Evolutionary conservation across 1,284 basidiomycete species (phyloP).

Genomic region (Leucoagaricus sp.): DNA sequence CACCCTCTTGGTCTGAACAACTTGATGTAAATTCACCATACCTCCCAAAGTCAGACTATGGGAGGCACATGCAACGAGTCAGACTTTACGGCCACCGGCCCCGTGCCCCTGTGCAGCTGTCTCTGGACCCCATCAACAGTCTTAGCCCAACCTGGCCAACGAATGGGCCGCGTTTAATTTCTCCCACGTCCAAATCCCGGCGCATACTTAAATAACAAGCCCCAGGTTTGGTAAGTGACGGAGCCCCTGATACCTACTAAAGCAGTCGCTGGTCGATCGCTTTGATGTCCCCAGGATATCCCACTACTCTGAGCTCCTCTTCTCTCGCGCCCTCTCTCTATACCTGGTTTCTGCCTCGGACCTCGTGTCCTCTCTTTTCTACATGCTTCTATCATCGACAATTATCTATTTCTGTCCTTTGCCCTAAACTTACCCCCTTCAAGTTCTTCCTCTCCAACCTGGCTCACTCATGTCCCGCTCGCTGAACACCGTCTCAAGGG

Average conservation of each 20-base stretch:
- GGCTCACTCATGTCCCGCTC: conserved; percentile 11
- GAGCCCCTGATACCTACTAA: background rate
- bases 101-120: no score
- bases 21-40: background rate
- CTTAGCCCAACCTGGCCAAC: background rate
- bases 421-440: background rate
- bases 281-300: no score
- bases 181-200: background rate
- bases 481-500: no score
- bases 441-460: background rate
- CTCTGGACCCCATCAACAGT: no score
- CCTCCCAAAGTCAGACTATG: background rate
- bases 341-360: background rate
- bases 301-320: background rate
- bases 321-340: background rate
- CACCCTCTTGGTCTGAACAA: background rate
- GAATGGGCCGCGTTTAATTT: no score
- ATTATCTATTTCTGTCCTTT: background rate
- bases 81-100: no score
- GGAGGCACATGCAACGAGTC: no score
- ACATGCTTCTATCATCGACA: background rate
- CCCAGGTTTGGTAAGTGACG: conserved; percentile 8
- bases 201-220: conserved; percentile 12
- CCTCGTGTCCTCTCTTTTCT: background rate
- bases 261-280: conserved; percentile 3